A percentile compares a stretch with the other conserved stretches of the same genome.
Conservation (phyloP, 2,329 filamentous ascomycete genomes). For the Clonostachys byssicola region DNA sequence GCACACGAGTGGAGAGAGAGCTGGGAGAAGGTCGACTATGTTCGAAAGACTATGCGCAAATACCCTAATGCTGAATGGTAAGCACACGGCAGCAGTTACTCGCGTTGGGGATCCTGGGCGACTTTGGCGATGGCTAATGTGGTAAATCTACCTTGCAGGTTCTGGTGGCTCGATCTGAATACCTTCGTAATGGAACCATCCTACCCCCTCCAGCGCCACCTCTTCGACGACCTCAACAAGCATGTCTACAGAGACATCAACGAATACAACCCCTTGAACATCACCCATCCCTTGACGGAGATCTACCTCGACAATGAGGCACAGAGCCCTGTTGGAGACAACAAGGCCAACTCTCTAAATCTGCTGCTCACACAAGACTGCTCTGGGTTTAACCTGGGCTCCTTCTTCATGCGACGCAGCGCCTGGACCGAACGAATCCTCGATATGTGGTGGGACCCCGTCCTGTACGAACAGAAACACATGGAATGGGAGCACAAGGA, state of each 20-base stretch:
- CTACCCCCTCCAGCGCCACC: constrained; percentile 83
- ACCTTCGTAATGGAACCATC: constrained; percentile 97
- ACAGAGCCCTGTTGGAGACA: constrained; percentile 72
- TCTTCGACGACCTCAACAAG: constrained; percentile 75
- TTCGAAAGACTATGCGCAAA: constrained; percentile 84
- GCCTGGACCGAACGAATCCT: constrained; percentile 87
- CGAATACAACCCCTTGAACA: constrained; percentile 90
- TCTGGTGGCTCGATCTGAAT: constrained; percentile 98
- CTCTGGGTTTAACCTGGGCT: constrained; percentile 91
- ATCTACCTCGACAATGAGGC: constrained; percentile 73
- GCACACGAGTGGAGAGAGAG: constrained; percentile 98
- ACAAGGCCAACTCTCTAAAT: constrained; percentile 74
- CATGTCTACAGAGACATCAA: constrained; percentile 94
- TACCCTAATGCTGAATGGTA: constrained; percentile 97
- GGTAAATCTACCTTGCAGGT: constrained; percentile 52
- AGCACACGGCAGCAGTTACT: constrained; percentile 20
- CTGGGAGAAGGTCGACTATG: constrained; percentile 97
- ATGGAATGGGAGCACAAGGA: constrained; percentile 99
- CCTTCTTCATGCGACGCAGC: constrained; percentile 85
- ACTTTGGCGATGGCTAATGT: background rate
- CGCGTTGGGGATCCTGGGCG: background rate
- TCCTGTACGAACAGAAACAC: constrained; percentile 95
- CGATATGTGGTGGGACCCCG: constrained; percentile 98
- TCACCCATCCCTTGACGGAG: constrained; percentile 74
- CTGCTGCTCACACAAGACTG: constrained; percentile 91